Evolutionary conservation across 2,329 filamentous ascomycete species (phyloP), one percentile per base, ranked within the genome.

Genomic region (Apiospora hydei): DNA sequence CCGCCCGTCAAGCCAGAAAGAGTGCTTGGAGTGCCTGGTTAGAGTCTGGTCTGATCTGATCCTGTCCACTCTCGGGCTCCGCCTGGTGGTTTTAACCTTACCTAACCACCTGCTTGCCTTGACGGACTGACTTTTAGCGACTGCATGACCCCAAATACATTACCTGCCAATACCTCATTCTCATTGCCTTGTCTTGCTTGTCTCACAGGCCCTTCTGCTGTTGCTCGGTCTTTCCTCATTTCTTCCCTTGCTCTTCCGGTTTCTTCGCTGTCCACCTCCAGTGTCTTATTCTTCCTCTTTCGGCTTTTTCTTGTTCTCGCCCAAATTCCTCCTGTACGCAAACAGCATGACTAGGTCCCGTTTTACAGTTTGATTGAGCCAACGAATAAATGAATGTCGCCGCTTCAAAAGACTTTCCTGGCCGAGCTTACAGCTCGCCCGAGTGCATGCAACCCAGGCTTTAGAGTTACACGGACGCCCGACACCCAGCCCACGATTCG

Each of bases 401-500:
- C 34, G 34, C 57, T 64, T n/a, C 57, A 64, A 64, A 41, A 64
- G 30, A 64, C 57, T 41, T 64, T 64, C 18, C 57, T 41, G 57
- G 57, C 57, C 57, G 57, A 64, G 57, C 57, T 41, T 38, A 64
- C 57, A 41, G 57, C 57, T 64, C 57, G 57, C 57, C 57, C 57
- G 34, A 64, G 57, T 64, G 57, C 57, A 41, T 64, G 34, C 57
- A 38, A 24, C 34, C 30, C 57, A 64, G 57, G 41, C 57, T 41
- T 64, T 64, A 64, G 57, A 64, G 57, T 64, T 64, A 64, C 57
- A 64, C 57, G 57, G 57, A 64, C 34, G 57, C 57, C 57, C 57
- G 57, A 64, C 34, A 41, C 30, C n/a, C 7, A 64, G 34, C 57
- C 41, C 41, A 41, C 57, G 30, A n/a, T 41, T 64, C 34, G 34